These are phyloP conservation scores for Mucor circinelloides DNA, from an alignment of 371 early-diverging fungal species.

Conservation along the genomic window DNA sequence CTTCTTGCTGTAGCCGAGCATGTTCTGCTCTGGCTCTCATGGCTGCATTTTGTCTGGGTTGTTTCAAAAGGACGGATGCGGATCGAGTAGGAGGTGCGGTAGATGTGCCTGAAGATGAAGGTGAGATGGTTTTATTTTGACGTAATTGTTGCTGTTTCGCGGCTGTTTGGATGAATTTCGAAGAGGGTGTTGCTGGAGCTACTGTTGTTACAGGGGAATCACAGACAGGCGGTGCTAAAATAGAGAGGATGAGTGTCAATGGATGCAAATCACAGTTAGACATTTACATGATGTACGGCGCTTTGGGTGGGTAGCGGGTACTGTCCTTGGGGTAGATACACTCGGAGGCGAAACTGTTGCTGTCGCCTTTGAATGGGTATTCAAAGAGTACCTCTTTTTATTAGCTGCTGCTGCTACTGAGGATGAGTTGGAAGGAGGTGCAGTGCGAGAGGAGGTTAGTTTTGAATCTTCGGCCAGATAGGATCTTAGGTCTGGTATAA, in stretches of 20 bases:
- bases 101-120: not conserved
- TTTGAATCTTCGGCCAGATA: conserved; percentile 9
- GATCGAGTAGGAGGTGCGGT: conserved; percentile 1
- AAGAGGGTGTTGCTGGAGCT: not conserved
- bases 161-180: not conserved
- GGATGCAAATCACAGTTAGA: no score
- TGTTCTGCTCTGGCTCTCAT: conserved; percentile 48
- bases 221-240: conserved; percentile 14
- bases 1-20: conserved; percentile 42
- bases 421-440: not conserved
- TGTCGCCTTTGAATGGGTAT: not conserved
- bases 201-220: conserved; percentile 3
- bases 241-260: not conserved
- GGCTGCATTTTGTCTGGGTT: conserved; percentile 42
- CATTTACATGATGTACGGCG: not conserved
- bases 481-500: conserved; percentile 24
- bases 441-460: not conserved
- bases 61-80: conserved; percentile 11
- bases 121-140: not conserved
- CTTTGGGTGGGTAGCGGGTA: not conserved
- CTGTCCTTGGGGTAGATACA: not conserved
- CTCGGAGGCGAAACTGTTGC: not conserved
- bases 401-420: not conserved
- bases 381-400: conserved; percentile 11
- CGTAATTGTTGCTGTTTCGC: not conserved